phyloP scores from a whole-genome alignment of 768 basidiomycete species.

The Exsudoporus frostii region DNA sequence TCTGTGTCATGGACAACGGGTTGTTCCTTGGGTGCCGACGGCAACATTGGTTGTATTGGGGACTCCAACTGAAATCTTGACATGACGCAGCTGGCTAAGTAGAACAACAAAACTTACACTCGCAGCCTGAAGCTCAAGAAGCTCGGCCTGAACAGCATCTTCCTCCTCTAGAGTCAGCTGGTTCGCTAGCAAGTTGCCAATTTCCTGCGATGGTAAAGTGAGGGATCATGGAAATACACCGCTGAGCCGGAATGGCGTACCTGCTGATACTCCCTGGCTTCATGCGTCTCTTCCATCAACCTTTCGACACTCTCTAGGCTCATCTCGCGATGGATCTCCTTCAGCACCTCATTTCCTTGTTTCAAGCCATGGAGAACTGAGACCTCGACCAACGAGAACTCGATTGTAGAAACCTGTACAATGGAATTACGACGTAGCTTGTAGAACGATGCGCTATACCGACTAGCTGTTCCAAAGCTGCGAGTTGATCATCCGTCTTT shows the following conservation, averaged over 20 bases:
- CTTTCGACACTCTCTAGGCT: constrained; percentile 91
- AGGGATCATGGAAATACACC: background rate
- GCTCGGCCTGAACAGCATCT: constrained; percentile 86
- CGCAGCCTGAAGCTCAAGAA: constrained; percentile 64
- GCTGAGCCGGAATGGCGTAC: constrained; percentile 41
- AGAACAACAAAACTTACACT: constrained; percentile 41
- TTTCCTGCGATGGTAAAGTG: constrained; percentile 61
- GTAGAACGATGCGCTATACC: constrained; percentile 23
- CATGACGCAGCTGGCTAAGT: background rate
- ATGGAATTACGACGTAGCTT: background rate
- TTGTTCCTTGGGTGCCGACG: constrained; percentile 48
- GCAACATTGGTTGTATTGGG: constrained; percentile 41
- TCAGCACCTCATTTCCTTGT: constrained; percentile 91
- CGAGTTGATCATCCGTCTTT: constrained; percentile 89
- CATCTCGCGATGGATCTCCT: constrained; percentile 93
- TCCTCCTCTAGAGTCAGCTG: constrained; percentile 87
- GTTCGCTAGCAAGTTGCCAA: constrained; percentile 81
- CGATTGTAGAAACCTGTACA: constrained; percentile 86
- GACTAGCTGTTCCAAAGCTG: constrained; percentile 86
- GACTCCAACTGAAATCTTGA: constrained; percentile 28
- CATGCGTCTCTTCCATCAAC: constrained; percentile 87
- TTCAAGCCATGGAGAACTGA: constrained; percentile 90
- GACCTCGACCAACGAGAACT: constrained; percentile 92
- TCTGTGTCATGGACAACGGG: constrained; percentile 34
- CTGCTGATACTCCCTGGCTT: constrained; percentile 88